Base-by-base conservation (phyloP, 768 basidiomycete species). In the Rubroboletus satanas region DNA sequence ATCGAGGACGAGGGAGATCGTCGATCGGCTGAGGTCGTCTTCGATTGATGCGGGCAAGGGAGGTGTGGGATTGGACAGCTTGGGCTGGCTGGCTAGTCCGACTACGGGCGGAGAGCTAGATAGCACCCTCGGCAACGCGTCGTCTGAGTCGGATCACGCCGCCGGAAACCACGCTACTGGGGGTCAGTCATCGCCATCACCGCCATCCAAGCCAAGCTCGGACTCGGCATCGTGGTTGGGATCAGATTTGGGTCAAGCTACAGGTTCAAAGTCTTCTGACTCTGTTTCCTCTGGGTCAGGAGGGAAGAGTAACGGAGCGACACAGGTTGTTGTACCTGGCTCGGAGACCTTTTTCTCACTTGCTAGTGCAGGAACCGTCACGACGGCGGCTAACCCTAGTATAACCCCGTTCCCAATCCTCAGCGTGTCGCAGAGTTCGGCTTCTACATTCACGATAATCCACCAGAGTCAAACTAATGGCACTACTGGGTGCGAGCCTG, bases 1-100 rank as follows among this genome's bases (percentile, higher is more conserved):
- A 10, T 68, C 67, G 28, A 56, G 63, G 39, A 68, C 66, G 55
- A 62, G 67, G n/a, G 66, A 69, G 55, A 69, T 68, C 36, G 63
- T 68, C 1, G 66, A 68, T 49, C 59, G 56, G 37, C n/a, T 68
- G 54, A 59, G 65, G 51, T 67, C 63, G 39, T 62, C 57, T 42
- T 66, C 65, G 36, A 49, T 68, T 9, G 65, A 66, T 52, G 52
- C 31, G 12, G 66, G 66, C 7, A 66, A 57, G 49, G 56, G 53
- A 18, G 35, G 39, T 39, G 39, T 29, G 7, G 56, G 32, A 5
- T 18, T 33, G 41, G 58, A 66, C 23, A 5, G 23, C 33, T 37
- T 62, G 45, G 57, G 55, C 4, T 64, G 65, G 65, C 17, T 50
- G 51, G 58, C 54, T 45, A n/a, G 61, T 45, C 48, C 54, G 5